These are phyloP conservation scores for Stellera chamaejasme DNA, from an alignment of 345 rosid genomes.

Conservation along the genomic window DNA sequence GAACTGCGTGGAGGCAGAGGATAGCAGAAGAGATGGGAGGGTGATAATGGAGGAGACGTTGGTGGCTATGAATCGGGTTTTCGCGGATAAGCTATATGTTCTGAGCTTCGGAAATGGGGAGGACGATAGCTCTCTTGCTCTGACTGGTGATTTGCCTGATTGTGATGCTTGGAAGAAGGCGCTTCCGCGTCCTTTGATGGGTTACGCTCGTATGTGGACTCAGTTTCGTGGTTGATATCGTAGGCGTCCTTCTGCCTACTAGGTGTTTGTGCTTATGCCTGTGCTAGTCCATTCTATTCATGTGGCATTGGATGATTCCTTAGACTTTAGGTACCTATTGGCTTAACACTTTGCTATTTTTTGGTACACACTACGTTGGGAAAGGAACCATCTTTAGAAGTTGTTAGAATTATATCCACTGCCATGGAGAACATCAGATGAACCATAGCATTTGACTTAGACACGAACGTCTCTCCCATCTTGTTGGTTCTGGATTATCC, in stretches of 20 bases:
- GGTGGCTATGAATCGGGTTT: constrained; percentile 55
- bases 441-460: too few species aligned
- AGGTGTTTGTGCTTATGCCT: too few species aligned
- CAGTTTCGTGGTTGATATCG: constrained; percentile 25
- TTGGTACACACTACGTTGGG: too few species aligned
- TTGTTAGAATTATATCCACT: too few species aligned
- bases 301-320: too few species aligned
- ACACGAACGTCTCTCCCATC: too few species aligned
- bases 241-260: neutral
- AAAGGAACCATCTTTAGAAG: too few species aligned
- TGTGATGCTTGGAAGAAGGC: constrained; percentile 47
- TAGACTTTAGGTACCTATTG: too few species aligned
- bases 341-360: too few species aligned
- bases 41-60: constrained; percentile 63
- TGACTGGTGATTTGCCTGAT: constrained; percentile 62
- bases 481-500: too few species aligned
- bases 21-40: constrained; percentile 51
- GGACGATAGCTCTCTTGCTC: constrained; percentile 67
- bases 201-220: constrained; percentile 63
- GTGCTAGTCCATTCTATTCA: too few species aligned
- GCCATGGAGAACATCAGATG: too few species aligned
- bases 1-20: constrained; percentile 44
- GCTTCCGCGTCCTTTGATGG: constrained; percentile 34
- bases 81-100: constrained; percentile 42
- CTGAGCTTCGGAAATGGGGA: constrained; percentile 41